Conservation (phyloP, 2,329 filamentous ascomycete genomes). For the Nothophoma quercina region DNA sequence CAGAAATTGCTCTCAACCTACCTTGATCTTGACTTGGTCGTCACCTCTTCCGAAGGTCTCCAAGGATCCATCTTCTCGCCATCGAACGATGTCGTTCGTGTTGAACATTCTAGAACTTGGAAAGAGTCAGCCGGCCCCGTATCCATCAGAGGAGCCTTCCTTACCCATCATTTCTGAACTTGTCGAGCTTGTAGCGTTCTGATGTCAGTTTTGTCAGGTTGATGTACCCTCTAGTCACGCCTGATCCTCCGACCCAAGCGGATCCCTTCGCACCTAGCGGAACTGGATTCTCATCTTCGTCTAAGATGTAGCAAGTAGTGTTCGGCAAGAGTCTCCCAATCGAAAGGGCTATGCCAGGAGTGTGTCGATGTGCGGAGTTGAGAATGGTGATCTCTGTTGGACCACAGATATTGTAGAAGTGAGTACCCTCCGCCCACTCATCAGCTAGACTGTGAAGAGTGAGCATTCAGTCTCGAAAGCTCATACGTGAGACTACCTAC, state of each 20-base stretch:
- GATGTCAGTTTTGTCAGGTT: conserved; percentile 61
- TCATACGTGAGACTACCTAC: conserved; percentile 39
- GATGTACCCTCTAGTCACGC: conserved; percentile 65
- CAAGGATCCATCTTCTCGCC: conserved; percentile 62
- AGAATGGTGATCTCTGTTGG: conserved; percentile 68
- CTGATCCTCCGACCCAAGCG: conserved; percentile 66
- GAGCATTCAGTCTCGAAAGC: neutral
- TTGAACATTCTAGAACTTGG: conserved; percentile 61
- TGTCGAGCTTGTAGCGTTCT: conserved; percentile 59
- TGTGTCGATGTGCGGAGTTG: conserved; percentile 64
- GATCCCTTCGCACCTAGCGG: conserved; percentile 58
- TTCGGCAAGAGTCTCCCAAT: conserved; percentile 66
- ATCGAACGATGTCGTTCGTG: conserved; percentile 66
- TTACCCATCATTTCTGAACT: conserved; percentile 61
- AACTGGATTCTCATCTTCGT: conserved; percentile 57
- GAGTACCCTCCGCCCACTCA: conserved; percentile 58
- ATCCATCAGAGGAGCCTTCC: too few species aligned
- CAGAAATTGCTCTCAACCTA: conserved; percentile 1
- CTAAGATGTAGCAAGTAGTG: conserved; percentile 63
- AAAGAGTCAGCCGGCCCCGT: neutral
- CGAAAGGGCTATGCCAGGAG: conserved; percentile 56
- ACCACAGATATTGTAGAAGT: conserved; percentile 62
- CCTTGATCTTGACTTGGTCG: conserved; percentile 68
- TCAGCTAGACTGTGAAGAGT: conserved; percentile 58
- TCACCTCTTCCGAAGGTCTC: conserved; percentile 66